Percentiles rank a stretch among this genome's conserved stretches.
Conservation (phyloP, 176 grass and related monocot species). For the Cenchrus purpureus region DNA sequence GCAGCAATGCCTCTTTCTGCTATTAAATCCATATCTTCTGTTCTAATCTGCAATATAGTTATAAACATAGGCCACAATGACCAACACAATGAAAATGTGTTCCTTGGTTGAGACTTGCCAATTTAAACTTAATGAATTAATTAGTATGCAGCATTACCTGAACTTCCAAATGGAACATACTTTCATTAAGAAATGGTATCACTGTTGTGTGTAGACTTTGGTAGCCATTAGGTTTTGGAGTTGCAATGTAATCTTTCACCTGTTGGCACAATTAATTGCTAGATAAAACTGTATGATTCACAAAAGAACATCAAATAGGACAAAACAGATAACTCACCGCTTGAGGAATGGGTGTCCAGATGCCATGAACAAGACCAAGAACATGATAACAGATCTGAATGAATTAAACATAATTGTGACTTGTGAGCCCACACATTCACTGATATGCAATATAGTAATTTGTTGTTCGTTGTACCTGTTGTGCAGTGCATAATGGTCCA, state of each 20-base stretch:
- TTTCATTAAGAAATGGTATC: constrained; percentile 99
- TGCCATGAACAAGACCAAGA: constrained; percentile 97
- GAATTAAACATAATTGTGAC: constrained; percentile 41
- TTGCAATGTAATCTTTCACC: constrained; percentile 99
- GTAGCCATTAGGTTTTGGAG: constrained; percentile 98
- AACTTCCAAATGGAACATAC: constrained; percentile 98
- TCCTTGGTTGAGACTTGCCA: constrained; percentile 27
- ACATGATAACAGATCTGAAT: constrained; percentile 97
- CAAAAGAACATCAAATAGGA: constrained; percentile 17
- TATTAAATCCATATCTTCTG: constrained; percentile 98
- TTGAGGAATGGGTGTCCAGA: constrained; percentile 96
- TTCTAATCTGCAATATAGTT: constrained; percentile 81
- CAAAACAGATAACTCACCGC: constrained; percentile 70
- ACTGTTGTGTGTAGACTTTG: constrained; percentile 95
- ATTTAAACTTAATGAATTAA: constrained; percentile 35
- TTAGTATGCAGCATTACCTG: constrained; percentile 59
- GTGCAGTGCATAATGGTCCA: constrained; percentile 83
- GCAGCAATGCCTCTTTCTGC: constrained; percentile 99
- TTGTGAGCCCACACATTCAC: constrained; percentile 39
- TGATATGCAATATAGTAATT: constrained; percentile 35
- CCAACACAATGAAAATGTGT: constrained; percentile 13
- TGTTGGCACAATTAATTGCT: constrained; percentile 41
- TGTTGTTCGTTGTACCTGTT: constrained; percentile 65
- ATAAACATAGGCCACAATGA: neutral
- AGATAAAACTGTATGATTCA: constrained; percentile 33